Conservation (phyloP, 352 stramenopile species). For the Bremia lactucae region DNA sequence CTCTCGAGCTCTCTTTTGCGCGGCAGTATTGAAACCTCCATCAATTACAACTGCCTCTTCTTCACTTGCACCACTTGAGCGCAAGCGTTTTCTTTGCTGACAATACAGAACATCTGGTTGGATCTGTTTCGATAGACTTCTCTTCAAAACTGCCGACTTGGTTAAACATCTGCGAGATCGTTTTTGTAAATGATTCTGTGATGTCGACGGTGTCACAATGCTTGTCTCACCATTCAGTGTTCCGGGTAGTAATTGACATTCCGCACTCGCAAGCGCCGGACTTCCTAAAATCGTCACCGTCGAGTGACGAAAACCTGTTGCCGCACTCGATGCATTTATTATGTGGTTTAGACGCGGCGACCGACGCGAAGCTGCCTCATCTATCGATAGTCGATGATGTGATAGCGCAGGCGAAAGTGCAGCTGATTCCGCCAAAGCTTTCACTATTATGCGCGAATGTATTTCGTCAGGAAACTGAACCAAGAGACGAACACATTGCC, state of each 20-base stretch:
- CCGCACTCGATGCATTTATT: conserved; percentile 4
- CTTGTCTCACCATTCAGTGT: conserved; percentile 8
- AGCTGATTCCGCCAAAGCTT: conserved; percentile 13
- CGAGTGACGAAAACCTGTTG: conserved; percentile 9
- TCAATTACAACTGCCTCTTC: conserved; percentile 10
- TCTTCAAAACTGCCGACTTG: conserved; percentile 5
- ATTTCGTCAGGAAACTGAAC: conserved; percentile 37
- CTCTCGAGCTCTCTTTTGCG: conserved; percentile 13
- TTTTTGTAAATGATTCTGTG: conserved; percentile 16
- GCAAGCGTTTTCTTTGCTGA: conserved; percentile 30
- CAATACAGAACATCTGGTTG: conserved; percentile 15
- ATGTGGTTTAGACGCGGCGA: conserved; percentile 14
- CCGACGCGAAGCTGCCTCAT: conserved; percentile 1
- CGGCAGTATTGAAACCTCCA: conserved; percentile 1
- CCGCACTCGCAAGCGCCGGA: conserved; percentile 8
- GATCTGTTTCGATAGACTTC: conserved; percentile 15
- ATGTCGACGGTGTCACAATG: conserved; percentile 7
- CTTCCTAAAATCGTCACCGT: conserved; percentile 9
- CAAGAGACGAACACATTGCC: conserved; percentile 41
- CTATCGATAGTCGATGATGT: conserved; percentile 2
- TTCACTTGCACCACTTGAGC: conserved; percentile 12
- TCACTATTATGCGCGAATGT: conserved; percentile 31
- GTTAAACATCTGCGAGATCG: conserved; percentile 16
- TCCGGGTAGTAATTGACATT: conserved; percentile 4
- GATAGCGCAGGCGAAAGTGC: conserved; percentile 5